Evolutionary conservation across 2,329 filamentous ascomycete species (phyloP), one percentile per base, ranked within the genome.

Genomic region (Colletotrichum limetticola): DNA sequence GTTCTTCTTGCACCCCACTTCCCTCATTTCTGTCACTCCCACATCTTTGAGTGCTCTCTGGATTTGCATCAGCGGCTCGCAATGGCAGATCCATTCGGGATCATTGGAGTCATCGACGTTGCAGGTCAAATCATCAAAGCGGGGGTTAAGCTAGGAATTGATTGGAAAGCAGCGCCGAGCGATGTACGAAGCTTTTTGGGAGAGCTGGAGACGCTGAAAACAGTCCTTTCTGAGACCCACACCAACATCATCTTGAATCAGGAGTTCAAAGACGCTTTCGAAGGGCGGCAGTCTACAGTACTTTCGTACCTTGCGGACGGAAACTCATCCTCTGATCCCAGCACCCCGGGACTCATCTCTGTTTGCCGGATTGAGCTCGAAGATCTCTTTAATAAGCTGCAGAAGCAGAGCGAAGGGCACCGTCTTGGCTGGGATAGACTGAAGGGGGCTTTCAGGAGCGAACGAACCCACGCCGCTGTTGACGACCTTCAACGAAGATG

Each of bases 211-310:
- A 22, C 16, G 4, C 57, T 76, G n/a, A 69, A 64, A 22, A 67
- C 64, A 1, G 68, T 71, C 56, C 62, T 76, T 1, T 72, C 30
- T 19, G 73, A 76, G 42, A 70, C 63, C 1, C 26, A 72, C 16
- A 53, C 28, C 2, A 69, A 74, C 30, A 37, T 77, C 53, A 24
- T 77, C 37, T 30, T 71, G 2, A 73, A 78, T 63, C 24, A 62
- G 1, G 74, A 78, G 19, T 79, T 78, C 22, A 70, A 53, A 24
- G 65, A 68, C 42, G 76, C 76, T 5, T 78, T 79, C 26, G 42
- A 75, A 9, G 71, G 74, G 52, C 71, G 42, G 6, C 70, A 68
- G 8, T 79, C 77, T 4, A 61, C 72, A 16, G 57, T 78, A 7
- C 46, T 77, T 26, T 74, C 63, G 16, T 53, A 71, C 14, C 22